A percentile compares a stretch with the other conserved stretches of the same genome.
These are phyloP conservation scores for Castanea mollissima DNA, from an alignment of 306 rosid species.

Conservation along the genomic window DNA sequence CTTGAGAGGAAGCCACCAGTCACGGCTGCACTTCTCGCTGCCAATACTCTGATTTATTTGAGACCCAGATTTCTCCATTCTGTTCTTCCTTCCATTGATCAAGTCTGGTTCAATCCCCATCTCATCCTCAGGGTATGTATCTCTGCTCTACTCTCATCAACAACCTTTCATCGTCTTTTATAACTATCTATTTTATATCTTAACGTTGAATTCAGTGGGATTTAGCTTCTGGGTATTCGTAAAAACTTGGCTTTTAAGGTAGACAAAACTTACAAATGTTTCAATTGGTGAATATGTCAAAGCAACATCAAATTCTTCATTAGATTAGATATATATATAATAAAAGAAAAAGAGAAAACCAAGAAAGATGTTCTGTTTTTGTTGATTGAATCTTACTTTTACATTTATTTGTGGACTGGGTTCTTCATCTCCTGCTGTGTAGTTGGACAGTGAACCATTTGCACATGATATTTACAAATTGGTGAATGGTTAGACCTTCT, in stretches of 20 bases:
- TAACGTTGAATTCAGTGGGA: too few relatives aligned
- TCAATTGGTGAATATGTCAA: neutral
- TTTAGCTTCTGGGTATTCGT: too few relatives aligned
- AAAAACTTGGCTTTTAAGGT: too few relatives aligned
- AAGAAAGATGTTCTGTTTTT: too few relatives aligned
- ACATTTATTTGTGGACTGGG: too few relatives aligned
- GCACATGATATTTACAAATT: too few relatives aligned
- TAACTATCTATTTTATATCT: neutral
- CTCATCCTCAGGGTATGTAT: constrained; percentile 70
- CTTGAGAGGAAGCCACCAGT: constrained; percentile 68
- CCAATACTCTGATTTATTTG: constrained; percentile 70
- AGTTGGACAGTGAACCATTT: too few relatives aligned
- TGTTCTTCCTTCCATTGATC: constrained; percentile 53
- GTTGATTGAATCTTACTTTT: too few relatives aligned
- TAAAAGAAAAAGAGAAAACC: neutral
- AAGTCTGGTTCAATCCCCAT: constrained; percentile 84
- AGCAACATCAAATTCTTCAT: too few relatives aligned
- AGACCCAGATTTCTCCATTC: constrained; percentile 55
- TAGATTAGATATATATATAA: neutral
- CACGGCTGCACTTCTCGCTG: constrained; percentile 78
- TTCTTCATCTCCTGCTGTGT: too few relatives aligned
- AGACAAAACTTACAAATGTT: too few relatives aligned
- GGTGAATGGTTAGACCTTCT: too few relatives aligned
- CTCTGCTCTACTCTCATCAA: neutral
- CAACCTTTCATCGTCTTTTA: neutral